Percentiles rank a stretch among this genome's conserved stretches.
Conservation (phyloP, 257 asterid genomes). For the Verbascum thapsus region DNA sequence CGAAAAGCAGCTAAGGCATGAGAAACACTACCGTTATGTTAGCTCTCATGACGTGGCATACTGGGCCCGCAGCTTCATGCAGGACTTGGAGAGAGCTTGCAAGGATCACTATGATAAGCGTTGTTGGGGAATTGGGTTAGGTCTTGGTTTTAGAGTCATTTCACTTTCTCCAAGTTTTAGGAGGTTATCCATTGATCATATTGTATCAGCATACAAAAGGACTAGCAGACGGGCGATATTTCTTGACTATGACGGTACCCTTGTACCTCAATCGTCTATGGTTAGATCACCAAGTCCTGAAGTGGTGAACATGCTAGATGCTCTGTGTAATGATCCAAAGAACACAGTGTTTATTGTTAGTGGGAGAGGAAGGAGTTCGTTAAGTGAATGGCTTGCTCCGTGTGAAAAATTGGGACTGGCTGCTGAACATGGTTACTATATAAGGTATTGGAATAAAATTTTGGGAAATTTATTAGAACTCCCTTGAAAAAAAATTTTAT, state of each 20-base stretch:
- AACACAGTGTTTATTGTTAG: constrained; percentile 85
- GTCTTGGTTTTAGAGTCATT: constrained; percentile 79
- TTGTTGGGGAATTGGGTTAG: constrained; percentile 88
- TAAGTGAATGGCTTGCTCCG: constrained; percentile 79
- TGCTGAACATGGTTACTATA: constrained; percentile 85
- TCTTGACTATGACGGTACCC: constrained; percentile 94
- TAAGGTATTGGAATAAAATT: constrained; percentile 51
- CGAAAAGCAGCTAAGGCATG: constrained; percentile 79
- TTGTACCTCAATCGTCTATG: constrained; percentile 72
- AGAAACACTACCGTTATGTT: constrained; percentile 86
- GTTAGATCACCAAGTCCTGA: constrained; percentile 65
- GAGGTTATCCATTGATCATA: constrained; percentile 63
- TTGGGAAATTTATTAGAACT: too few species aligned
- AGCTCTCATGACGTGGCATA: constrained; percentile 85
- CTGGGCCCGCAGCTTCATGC: constrained; percentile 91
- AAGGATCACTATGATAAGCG: constrained; percentile 81
- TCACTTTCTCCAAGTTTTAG: constrained; percentile 89
- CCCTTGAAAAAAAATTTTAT: too few species aligned
- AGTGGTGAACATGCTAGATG: constrained; percentile 56
- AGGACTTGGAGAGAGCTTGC: constrained; percentile 84
- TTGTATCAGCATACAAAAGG: constrained; percentile 67
- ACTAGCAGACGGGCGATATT: constrained; percentile 78
- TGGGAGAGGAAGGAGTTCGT: constrained; percentile 69
- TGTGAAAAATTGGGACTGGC: constrained; percentile 82
- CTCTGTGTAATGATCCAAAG: constrained; percentile 66